Conservation (phyloP, 768 basidiomycete genomes). For the Mycena albidolilacea region DNA sequence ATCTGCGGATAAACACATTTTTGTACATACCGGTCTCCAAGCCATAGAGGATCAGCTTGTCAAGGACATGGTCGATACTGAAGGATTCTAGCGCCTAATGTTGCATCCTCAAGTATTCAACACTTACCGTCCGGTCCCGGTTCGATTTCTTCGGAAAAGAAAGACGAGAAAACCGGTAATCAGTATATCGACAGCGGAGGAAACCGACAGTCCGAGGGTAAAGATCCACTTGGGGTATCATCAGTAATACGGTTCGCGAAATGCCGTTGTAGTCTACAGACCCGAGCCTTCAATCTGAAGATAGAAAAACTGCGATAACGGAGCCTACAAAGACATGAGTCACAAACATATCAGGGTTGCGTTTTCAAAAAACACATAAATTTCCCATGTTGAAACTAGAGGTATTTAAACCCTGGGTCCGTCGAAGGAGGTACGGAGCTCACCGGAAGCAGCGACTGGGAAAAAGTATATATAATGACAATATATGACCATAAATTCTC, state of each 20-base stretch:
- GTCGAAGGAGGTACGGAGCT: neutral
- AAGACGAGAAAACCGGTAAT: conserved; percentile 63
- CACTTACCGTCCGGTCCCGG: conserved; percentile 54
- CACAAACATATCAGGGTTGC: neutral
- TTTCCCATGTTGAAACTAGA: conserved; percentile 45
- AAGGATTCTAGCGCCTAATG: neutral
- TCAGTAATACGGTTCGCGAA: conserved; percentile 23
- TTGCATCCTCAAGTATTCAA: neutral
- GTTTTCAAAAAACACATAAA: conserved; percentile 34
- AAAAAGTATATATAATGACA: neutral
- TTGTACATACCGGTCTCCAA: conserved; percentile 61
- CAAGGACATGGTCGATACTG: conserved; percentile 64
- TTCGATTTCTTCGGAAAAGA: conserved; percentile 58
- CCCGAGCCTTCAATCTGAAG: conserved; percentile 40
- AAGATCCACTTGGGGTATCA: conserved; percentile 59
- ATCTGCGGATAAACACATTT: neutral
- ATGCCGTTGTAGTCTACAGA: neutral
- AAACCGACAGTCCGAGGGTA: conserved; percentile 65
- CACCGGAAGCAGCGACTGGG: conserved; percentile 42
- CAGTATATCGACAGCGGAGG: conserved; percentile 64
- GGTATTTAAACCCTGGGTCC: too few species aligned
- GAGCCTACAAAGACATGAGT: conserved; percentile 30
- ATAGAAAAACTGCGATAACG: conserved; percentile 38
- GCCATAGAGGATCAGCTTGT: conserved; percentile 64
- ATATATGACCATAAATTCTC: neutral